Base-by-base conservation (phyloP, 352 stramenopile genomes). In the Phytophthora litchii region DNA sequence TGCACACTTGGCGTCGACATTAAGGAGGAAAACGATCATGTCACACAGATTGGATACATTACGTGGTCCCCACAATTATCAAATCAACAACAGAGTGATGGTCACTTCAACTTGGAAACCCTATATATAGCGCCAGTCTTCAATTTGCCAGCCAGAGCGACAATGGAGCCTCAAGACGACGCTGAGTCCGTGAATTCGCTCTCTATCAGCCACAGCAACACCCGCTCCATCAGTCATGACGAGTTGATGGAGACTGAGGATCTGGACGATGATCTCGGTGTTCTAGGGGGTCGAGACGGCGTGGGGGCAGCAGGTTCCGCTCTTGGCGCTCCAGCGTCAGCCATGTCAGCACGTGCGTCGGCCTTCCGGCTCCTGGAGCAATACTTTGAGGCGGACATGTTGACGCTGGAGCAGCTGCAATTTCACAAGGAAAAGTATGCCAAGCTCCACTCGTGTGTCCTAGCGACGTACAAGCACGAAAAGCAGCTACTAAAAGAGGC, bases 361-460 rank as follows among this genome's bases (percentile, higher is more conserved):
- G 83, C 86, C 36, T 89, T 91, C 61, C 86, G 77, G 16, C 58
- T 94, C 14, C 63, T 94, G 11, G 83, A 94, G 56, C 83, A 92
- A 60, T 94, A 92, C 64, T 91, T 91, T 17, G 81, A 94, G 48
- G 83, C 81, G 20, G 86, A 91, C 54, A 91, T 92, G 78, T 46
- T 94, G 52, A 92, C 83, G 27, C 72, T 90, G 16, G 80, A 88
- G 41, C 74, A 90, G 60, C 70, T 91, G 51, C 70, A 91, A 56
- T 89, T 87, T 62, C 78, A 93, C 70, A 94, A 94, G 63, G 74
- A 88, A 11, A 91, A 88, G 40, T 94, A 92, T 67, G 57, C 70
- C 16, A 78, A 82, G 54, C 67, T 94, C 25, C 82, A 91, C 44
- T 74, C 72, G 19, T 85, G 74, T 37, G 79, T 93, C 32, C 64